Conservation (phyloP, 148 eudicot genomes). For the Nyssa sinensis region DNA sequence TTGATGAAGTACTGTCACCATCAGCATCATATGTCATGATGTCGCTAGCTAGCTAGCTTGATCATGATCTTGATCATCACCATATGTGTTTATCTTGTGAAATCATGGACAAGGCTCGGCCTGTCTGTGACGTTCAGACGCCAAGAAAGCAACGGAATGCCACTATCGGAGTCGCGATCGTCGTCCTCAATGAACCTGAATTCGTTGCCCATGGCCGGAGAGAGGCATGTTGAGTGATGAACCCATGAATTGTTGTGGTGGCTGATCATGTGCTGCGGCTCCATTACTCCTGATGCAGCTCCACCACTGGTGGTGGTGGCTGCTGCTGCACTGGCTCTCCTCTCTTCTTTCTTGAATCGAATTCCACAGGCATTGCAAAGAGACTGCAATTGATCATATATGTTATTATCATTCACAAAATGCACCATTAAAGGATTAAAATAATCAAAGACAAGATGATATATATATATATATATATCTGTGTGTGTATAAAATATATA, state of each 20-base stretch:
- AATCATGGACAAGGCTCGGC: constrained; percentile 65
- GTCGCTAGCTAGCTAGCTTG: not conserved
- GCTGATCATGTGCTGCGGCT: constrained; percentile 31
- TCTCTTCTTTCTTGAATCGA: constrained; percentile 92
- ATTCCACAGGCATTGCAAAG: constrained; percentile 98
- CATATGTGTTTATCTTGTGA: constrained; percentile 41
- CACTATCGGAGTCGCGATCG: constrained; percentile 27
- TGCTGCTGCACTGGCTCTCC: constrained; percentile 79
- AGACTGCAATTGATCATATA: constrained; percentile 52
- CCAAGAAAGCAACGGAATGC: constrained; percentile 68
- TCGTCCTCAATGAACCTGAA: constrained; percentile 66
- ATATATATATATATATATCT: not conserved
- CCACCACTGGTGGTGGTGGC: constrained; percentile 27
- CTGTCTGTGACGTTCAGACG: constrained; percentile 61
- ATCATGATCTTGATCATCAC: constrained; percentile 2
- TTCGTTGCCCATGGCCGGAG: constrained; percentile 53
- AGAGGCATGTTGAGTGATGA: constrained; percentile 40
- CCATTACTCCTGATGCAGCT: constrained; percentile 27
- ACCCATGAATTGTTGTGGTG: constrained; percentile 42
- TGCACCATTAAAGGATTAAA: too few relatives aligned
- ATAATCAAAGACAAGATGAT: not conserved
- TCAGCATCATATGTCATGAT: not conserved
- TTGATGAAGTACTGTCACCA: constrained; percentile 6
- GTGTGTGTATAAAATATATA: not conserved
- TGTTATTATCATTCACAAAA: too few relatives aligned